These are phyloP conservation scores for Rubia balearica DNA, from an alignment of 305 asterid species.

Conservation along the genomic window DNA sequence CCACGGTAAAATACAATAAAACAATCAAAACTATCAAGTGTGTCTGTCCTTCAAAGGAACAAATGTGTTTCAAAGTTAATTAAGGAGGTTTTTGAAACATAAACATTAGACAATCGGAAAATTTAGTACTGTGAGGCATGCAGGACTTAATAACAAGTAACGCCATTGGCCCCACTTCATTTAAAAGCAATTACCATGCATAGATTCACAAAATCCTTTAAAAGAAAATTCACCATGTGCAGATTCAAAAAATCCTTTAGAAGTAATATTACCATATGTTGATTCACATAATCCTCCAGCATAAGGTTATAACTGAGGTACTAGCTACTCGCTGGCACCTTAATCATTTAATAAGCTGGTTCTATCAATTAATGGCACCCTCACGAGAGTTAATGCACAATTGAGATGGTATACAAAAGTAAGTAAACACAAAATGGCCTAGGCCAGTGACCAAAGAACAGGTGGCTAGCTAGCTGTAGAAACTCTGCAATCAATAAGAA, in stretches of 20 bases:
- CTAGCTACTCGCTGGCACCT: not conserved
- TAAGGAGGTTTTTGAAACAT: not conserved
- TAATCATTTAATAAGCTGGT: not conserved
- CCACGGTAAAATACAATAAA: not conserved
- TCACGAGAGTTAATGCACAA: not conserved
- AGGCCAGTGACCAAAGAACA: not conserved
- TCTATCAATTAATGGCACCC: not conserved
- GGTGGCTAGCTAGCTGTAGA: not conserved
- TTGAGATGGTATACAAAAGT: not conserved
- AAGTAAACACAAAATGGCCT: not conserved
- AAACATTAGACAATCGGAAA: not conserved
- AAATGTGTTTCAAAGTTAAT: not conserved
- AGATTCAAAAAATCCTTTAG: not conserved
- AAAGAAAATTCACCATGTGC: not conserved
- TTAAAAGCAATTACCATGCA: not conserved
- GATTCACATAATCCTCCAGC: not conserved
- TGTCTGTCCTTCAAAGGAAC: not conserved
- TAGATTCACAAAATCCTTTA: not conserved
- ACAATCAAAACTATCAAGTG: not conserved
- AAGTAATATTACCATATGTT: not conserved
- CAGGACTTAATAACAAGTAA: not conserved
- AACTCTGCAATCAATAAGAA: not conserved
- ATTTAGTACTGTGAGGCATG: not conserved
- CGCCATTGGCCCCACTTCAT: not conserved
- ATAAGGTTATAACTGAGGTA: not conserved